phyloP scores from a whole-genome alignment of 1,139 yeast genomes.

The Ogataea hybrid region DNA sequence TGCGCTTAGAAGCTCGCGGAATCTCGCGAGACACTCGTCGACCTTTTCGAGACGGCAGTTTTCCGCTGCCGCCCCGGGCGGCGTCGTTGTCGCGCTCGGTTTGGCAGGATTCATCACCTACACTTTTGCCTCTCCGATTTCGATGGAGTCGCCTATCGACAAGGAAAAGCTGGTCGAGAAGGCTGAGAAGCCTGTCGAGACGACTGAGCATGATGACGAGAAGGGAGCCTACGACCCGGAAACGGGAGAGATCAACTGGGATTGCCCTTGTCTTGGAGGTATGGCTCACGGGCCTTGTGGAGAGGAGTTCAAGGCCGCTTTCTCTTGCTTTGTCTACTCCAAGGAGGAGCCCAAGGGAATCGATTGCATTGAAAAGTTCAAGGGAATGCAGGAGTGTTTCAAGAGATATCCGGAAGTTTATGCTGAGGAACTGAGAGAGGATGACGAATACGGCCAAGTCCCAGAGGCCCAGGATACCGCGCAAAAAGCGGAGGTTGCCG shows the following conservation, averaged over 20 bases:
- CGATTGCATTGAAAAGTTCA: conserved; percentile 91
- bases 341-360: conserved; percentile 96
- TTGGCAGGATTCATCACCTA: conserved; percentile 1
- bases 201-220: conserved; percentile 31
- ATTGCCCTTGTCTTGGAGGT: conserved; percentile 99
- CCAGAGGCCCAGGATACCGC: conserved; percentile 16
- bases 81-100: neutral
- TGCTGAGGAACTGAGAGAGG: conserved; percentile 86
- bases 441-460: conserved; percentile 42
- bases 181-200: conserved; percentile 20
- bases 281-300: conserved; percentile 99
- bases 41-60: neutral
- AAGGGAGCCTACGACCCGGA: conserved; percentile 90
- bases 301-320: conserved; percentile 94
- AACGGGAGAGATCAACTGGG: conserved; percentile 99
- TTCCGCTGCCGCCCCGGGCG: neutral
- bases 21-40: neutral
- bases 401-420: conserved; percentile 91
- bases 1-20: conserved; percentile 1
- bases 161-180: conserved; percentile 13
- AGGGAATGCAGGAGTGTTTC: conserved; percentile 93
- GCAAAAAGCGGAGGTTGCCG: conserved; percentile 21
- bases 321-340: conserved; percentile 93
- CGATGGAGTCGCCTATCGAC: conserved; percentile 14
- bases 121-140: conserved; percentile 8